Conservation (phyloP, 805 yeast species). For the Brettanomyces nanus region DNA sequence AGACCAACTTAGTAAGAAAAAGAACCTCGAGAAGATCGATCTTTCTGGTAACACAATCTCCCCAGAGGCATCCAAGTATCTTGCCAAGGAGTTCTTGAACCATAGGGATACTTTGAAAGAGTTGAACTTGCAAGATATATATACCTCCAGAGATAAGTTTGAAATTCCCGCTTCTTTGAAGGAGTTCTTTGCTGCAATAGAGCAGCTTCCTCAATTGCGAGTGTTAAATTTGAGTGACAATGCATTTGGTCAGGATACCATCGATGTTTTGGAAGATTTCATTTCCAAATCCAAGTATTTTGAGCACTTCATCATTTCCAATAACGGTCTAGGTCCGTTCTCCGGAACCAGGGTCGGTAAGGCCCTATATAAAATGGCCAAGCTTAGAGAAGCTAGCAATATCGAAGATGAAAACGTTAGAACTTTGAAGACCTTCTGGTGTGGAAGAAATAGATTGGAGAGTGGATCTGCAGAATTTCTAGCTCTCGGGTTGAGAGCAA, state of each 20-base stretch:
- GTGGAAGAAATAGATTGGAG: conserved; percentile 96
- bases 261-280: conserved; percentile 78
- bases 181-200: conserved; percentile 62
- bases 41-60: conserved; percentile 94
- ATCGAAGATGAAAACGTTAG: conserved; percentile 26
- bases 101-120: conserved; percentile 44
- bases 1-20: conserved; percentile 38
- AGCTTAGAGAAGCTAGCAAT: conserved; percentile 28
- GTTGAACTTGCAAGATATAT: conserved; percentile 83
- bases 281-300: conserved; percentile 68
- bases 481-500: conserved; percentile 78
- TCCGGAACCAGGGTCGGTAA: conserved; percentile 94
- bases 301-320: conserved; percentile 80
- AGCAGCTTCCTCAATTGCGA: conserved; percentile 58
- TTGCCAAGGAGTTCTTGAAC: conserved; percentile 48
- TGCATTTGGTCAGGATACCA: conserved; percentile 94
- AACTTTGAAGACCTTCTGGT: conserved; percentile 73
- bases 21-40: conserved; percentile 49
- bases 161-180: conserved; percentile 86
- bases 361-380: conserved; percentile 68
- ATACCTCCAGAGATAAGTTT: conserved; percentile 89
- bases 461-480: conserved; percentile 86
- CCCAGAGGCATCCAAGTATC: conserved; percentile 70
- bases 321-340: conserved; percentile 97
- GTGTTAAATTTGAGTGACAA: conserved; percentile 85